phyloP scores from a whole-genome alignment of 1,284 basidiomycete species.

The Ustilago tritici region DNA sequence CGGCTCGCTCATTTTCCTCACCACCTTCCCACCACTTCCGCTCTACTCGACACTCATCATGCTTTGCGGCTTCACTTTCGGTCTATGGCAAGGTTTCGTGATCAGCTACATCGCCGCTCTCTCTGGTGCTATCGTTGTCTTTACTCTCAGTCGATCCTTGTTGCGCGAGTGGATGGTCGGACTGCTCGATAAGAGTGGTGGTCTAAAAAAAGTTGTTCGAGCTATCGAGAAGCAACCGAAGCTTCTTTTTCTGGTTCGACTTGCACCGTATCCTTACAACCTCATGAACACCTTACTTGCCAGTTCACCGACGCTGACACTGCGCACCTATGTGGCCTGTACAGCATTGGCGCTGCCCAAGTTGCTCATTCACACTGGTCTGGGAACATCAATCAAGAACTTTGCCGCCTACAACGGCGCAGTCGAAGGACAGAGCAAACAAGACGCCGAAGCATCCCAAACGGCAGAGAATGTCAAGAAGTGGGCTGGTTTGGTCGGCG shows the following conservation, averaged over 20 bases:
- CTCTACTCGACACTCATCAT: slow-evolving; percentile 88
- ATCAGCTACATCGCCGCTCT: slow-evolving; percentile 88
- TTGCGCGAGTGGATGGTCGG: slow-evolving; percentile 78
- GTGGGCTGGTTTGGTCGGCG: slow-evolving; percentile 78
- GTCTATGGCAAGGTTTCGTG: slow-evolving; percentile 80
- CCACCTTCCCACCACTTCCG: slow-evolving; percentile 77
- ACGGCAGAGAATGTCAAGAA: slow-evolving; percentile 74
- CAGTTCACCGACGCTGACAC: slow-evolving; percentile 82
- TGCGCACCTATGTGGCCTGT: slow-evolving; percentile 81
- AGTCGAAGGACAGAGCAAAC: slow-evolving; percentile 48
- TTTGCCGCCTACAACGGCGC: slow-evolving; percentile 77
- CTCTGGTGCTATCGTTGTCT: slow-evolving; percentile 81
- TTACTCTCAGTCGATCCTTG: slow-evolving; percentile 79
- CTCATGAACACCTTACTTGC: slow-evolving; percentile 90
- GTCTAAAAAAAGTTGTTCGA: slow-evolving; percentile 74
- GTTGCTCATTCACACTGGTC: slow-evolving; percentile 84
- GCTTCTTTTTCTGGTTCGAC: slow-evolving; percentile 84
- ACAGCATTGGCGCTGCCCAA: slow-evolving; percentile 86
- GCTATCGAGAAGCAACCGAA: slow-evolving; percentile 88
- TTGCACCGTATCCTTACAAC: slow-evolving; percentile 77
- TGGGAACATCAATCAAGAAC: slow-evolving; percentile 84
- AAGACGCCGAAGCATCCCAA: slow-evolving; percentile 37
- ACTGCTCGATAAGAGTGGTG: slow-evolving; percentile 75
- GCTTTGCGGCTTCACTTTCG: slow-evolving; percentile 87
- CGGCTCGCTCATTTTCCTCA: slow-evolving; percentile 66